A percentile compares a stretch with the other conserved stretches of the same genome.
phyloP scores from a whole-genome alignment of 345 rosid species.

The Bretschneidera sinensis region DNA sequence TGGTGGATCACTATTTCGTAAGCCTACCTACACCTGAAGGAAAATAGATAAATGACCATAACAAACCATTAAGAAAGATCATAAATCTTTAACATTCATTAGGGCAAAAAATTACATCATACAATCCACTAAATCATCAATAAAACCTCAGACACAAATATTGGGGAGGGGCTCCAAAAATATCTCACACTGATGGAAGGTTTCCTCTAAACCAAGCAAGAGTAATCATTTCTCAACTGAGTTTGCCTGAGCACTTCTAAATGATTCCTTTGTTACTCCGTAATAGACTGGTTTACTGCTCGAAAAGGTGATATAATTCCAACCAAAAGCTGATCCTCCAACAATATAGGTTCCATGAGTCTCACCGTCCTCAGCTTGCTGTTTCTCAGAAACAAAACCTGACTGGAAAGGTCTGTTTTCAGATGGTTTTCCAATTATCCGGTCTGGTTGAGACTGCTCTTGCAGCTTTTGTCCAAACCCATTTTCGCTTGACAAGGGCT shows the following conservation, averaged over 20 bases:
- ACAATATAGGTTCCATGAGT: constrained; percentile 31
- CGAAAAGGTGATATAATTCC: constrained; percentile 72
- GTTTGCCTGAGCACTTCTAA: constrained; percentile 42
- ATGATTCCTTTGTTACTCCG: constrained; percentile 70
- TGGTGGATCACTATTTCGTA: no score
- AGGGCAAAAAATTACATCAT: no score
- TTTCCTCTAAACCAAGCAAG: no score
- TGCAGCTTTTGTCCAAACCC: constrained; percentile 23
- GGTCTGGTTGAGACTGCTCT: constrained; percentile 1
- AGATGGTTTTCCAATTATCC: constrained; percentile 15
- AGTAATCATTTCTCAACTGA: constrained; percentile 11
- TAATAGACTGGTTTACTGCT: constrained; percentile 46
- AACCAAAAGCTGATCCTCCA: constrained; percentile 91
- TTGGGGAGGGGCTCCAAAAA: no score
- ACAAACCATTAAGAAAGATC: no score
- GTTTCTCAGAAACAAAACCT: constrained; percentile 20
- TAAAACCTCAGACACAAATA: no score
- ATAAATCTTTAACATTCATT: no score
- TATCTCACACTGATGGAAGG: no score
- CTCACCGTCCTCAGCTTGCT: constrained; percentile 24
- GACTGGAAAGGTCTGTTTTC: constrained; percentile 23
- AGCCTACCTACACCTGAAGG: no score
- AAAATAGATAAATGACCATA: no score
- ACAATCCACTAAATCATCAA: no score
- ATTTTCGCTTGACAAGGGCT: constrained; percentile 37